Base-by-base conservation (phyloP, 2,329 filamentous ascomycete genomes). In the Cladophialophora exuberans region DNA sequence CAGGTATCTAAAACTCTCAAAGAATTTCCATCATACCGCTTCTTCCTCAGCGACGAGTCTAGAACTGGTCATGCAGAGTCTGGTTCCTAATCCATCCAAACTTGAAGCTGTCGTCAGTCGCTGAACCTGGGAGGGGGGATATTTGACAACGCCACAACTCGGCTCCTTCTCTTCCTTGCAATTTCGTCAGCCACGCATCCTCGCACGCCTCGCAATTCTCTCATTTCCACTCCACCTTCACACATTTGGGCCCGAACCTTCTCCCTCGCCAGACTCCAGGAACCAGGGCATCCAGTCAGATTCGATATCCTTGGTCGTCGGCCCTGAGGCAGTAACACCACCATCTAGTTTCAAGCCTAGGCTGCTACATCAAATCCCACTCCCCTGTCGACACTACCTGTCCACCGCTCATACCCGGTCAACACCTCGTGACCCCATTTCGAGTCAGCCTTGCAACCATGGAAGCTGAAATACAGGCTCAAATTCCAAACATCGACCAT, bases 401-500 rank as follows among this genome's bases (percentile, higher is more conserved):
- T n/a, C n/a, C n/a, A n/a, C n/a, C n/a, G n/a, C n/a, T n/a, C n/a
- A n/a, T n/a, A n/a, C n/a, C n/a, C n/a, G n/a, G n/a, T n/a, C n/a
- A n/a, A n/a, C n/a, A n/a, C n/a, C 20, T 26, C 36, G 22, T 26
- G 13, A 18, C 18, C n/a, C 22, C 18, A 9, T 33, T 39, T 15
- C 35, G 2, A 25, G 17, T 18, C 20, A 47, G 13, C 44, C 20
- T 17, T 26, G 44, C 44, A 36, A 22, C 23, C 36, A 96, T 96
- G 91, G 91, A 96, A 73, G 81, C 88, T 67, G 89, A 96, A 76
- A 90, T 96, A 70, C 88, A 87, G 76, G 79, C 87, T 59, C 84
- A 90, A 64, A 83, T 96, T 64, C 91, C 91, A 59, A 87, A 88
- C 69, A 89, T 97, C 65, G 92, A 97, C 74, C 89, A 88, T 56